These are phyloP conservation scores for Myxozyma mucilagina DNA, from an alignment of 805 yeast species.

Conservation along the genomic window DNA sequence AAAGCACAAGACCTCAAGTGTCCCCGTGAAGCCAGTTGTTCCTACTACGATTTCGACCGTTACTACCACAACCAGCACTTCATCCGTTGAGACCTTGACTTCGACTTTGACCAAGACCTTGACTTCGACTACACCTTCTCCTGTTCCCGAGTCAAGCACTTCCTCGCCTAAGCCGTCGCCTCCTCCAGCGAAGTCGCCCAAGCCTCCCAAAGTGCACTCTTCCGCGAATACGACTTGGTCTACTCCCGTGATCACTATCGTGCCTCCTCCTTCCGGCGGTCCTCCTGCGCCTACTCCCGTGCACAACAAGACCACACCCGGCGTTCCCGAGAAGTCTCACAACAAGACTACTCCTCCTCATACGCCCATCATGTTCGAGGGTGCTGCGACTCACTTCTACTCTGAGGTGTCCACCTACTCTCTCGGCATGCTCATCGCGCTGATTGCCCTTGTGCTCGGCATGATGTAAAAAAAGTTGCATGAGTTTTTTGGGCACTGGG, in stretches of 20 bases:
- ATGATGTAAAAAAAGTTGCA: background rate
- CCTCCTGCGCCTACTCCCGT: background rate
- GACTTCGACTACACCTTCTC: background rate
- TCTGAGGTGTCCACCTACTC: conserved; percentile 6
- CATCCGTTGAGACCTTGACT: background rate
- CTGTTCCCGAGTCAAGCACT: background rate
- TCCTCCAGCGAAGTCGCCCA: background rate
- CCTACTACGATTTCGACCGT: background rate
- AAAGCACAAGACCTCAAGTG: background rate
- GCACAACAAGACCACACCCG: background rate
- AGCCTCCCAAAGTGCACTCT: background rate
- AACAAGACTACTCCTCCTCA: background rate
- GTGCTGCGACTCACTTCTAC: background rate
- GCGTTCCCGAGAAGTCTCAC: background rate
- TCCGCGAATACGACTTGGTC: background rate
- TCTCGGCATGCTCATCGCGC: conserved; percentile 2
- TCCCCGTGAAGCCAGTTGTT: background rate
- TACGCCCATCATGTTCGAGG: conserved; percentile 13
- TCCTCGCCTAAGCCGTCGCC: background rate
- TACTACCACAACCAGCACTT: background rate
- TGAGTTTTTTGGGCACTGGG: background rate
- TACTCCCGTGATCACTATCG: background rate
- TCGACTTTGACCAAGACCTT: background rate
- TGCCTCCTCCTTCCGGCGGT: background rate
- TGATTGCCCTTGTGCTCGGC: conserved; percentile 4